phyloP scores from a whole-genome alignment of 352 stramenopile genomes.

The Thalassiosira oceanica region DNA sequence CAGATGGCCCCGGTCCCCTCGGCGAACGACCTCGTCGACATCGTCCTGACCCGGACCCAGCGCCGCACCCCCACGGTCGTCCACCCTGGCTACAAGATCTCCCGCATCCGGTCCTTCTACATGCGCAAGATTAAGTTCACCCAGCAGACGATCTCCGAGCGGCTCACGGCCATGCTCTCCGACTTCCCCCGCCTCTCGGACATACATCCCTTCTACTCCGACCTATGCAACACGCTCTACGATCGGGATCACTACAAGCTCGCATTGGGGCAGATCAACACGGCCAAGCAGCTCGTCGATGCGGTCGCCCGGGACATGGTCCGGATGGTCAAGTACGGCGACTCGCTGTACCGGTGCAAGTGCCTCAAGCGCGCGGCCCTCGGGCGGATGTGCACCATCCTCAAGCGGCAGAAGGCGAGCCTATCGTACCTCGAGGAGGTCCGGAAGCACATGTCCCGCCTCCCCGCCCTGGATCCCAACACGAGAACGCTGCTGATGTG shows the following conservation, averaged over 20 bases:
- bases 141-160: constrained; percentile 98
- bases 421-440: constrained; percentile 96
- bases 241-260: constrained; percentile 99
- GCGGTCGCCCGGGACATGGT: constrained; percentile 98
- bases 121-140: constrained; percentile 99
- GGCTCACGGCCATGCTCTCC: constrained; percentile 95
- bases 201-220: constrained; percentile 96
- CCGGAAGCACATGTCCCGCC: constrained; percentile 97
- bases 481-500: constrained; percentile 97
- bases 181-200: constrained; percentile 98
- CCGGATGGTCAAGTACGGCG: constrained; percentile 99
- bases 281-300: constrained; percentile 95
- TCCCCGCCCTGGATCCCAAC: constrained; percentile 98
- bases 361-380: constrained; percentile 98
- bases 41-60: constrained; percentile 98
- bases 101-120: constrained; percentile 93
- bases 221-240: constrained; percentile 99
- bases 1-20: constrained; percentile 96
- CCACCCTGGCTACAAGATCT: constrained; percentile 97
- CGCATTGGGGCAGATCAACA: constrained; percentile 99
- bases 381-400: constrained; percentile 98
- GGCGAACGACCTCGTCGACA: constrained; percentile 98
- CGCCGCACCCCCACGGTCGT: constrained; percentile 99
- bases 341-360: constrained; percentile 99
- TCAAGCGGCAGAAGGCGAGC: constrained; percentile 98